A percentile compares a stretch with the other conserved stretches of the same genome.
phyloP scores from a whole-genome alignment of 352 stramenopile species.

The Phytophthora hybrid region DNA sequence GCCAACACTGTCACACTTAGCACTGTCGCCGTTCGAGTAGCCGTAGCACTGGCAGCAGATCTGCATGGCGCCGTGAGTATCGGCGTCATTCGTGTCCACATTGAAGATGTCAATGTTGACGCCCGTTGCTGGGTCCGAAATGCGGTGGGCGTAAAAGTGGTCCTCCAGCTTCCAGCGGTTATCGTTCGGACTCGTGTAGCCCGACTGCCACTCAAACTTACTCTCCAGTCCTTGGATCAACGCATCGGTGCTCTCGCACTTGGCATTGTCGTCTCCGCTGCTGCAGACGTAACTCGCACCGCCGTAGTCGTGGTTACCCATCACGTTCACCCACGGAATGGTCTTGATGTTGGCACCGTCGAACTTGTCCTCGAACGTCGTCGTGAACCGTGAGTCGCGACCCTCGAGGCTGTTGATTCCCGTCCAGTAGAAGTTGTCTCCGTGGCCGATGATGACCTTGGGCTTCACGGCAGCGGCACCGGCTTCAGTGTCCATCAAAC shows the following conservation, averaged over 20 bases:
- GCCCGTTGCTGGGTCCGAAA: constrained; percentile 19
- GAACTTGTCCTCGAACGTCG: constrained; percentile 31
- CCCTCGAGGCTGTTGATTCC: constrained; percentile 28
- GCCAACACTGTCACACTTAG: constrained; percentile 6
- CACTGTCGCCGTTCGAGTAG: constrained; percentile 20
- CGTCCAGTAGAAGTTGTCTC: constrained; percentile 42
- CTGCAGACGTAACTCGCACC: constrained; percentile 29
- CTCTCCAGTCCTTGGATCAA: constrained; percentile 27
- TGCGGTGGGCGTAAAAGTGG: constrained; percentile 25
- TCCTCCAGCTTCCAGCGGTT: constrained; percentile 27
- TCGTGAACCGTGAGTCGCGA: constrained; percentile 22
- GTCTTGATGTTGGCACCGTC: constrained; percentile 23
- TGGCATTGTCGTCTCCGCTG: constrained; percentile 4
- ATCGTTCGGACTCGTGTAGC: constrained; percentile 27
- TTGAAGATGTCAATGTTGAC: constrained; percentile 35
- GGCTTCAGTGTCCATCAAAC: constrained; percentile 32
- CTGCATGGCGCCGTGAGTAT: constrained; percentile 7
- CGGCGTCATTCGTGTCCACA: constrained; percentile 29
- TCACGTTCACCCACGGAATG: constrained; percentile 17
- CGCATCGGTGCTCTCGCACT: constrained; percentile 14
- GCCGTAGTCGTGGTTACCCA: constrained; percentile 42
- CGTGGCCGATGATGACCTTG: constrained; percentile 29
- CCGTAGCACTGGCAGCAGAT: constrained; percentile 38
- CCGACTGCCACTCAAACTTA: constrained; percentile 30
- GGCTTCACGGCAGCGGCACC: constrained; percentile 9